These are phyloP conservation scores for Syzygium syzygioides DNA, from an alignment of 441 rosid species.

Conservation along the genomic window DNA sequence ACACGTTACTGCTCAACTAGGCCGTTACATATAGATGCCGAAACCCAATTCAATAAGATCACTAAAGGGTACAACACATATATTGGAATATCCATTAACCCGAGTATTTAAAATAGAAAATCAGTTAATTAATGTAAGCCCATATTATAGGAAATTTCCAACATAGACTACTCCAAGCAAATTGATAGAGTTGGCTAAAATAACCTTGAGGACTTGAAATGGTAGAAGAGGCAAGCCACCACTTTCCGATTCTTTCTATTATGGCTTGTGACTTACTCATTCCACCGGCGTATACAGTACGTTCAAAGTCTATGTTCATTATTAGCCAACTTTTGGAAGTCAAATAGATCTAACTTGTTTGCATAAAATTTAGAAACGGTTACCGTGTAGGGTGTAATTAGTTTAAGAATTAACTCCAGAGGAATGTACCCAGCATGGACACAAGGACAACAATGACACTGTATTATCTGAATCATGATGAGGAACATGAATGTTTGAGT, in stretches of 20 bases:
- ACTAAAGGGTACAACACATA: no score
- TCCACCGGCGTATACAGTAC: accelerated
- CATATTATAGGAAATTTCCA: no score
- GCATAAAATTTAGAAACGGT: not conserved
- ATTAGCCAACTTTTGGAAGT: not conserved
- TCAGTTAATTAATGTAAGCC: no score
- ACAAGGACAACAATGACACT: not conserved
- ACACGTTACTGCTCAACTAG: no score
- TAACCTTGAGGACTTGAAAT: not conserved
- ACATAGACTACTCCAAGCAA: not conserved
- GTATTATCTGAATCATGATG: not conserved
- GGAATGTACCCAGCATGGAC: not conserved
- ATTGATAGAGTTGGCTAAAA: not conserved
- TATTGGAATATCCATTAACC: no score
- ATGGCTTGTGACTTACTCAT: not conserved
- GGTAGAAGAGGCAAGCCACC: not conserved
- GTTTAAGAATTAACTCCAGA: not conserved
- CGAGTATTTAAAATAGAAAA: no score
- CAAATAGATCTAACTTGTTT: not conserved
- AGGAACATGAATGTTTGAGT: not conserved
- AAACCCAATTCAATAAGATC: no score
- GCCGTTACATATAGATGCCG: no score
- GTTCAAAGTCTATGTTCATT: not conserved
- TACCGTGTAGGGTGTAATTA: not conserved
- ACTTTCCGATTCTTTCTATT: not conserved